Evolutionary conservation across 306 rosid species (phyloP).

Genomic region (Dalbergia cochinchinensis): DNA sequence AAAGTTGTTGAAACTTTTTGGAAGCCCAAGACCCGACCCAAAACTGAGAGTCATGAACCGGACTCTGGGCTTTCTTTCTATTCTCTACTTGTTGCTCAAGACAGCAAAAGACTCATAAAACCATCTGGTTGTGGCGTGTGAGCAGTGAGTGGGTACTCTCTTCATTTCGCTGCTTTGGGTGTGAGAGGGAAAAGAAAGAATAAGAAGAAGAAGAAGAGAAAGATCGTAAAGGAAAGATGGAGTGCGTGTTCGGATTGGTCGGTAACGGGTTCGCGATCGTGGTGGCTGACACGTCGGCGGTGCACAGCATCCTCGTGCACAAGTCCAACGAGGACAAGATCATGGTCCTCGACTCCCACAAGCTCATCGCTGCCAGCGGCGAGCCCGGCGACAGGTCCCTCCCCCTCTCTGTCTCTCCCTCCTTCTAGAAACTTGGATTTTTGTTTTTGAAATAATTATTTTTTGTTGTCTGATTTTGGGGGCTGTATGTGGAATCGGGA

Average conservation of each 20-base stretch:
- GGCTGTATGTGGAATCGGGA: neutral
- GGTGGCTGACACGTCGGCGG: conserved; percentile 93
- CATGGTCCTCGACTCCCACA: conserved; percentile 97
- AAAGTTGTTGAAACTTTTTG: too few species aligned
- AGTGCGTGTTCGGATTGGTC: conserved; percentile 85
- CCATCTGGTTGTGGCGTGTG: neutral
- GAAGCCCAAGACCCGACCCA: too few species aligned
- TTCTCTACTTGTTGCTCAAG: neutral
- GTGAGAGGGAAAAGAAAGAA: neutral
- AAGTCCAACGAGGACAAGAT: conserved; percentile 97
- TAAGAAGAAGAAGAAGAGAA: neutral
- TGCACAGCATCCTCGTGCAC: conserved; percentile 92
- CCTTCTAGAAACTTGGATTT: neutral
- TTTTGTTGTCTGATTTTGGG: neutral
- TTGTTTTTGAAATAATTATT: neutral
- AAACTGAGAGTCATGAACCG: too few species aligned
- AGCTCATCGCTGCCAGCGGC: conserved; percentile 96
- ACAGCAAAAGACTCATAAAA: neutral
- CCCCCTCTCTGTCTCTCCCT: conserved; percentile 22
- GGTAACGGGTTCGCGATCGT: conserved; percentile 85
- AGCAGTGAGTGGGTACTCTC: neutral
- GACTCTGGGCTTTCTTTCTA: too few species aligned
- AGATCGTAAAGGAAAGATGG: conserved; percentile 51
- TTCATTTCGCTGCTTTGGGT: neutral
- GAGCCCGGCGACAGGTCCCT: conserved; percentile 90